Conservation (phyloP, 306 rosid species). For the Luffa acutangula region DNA sequence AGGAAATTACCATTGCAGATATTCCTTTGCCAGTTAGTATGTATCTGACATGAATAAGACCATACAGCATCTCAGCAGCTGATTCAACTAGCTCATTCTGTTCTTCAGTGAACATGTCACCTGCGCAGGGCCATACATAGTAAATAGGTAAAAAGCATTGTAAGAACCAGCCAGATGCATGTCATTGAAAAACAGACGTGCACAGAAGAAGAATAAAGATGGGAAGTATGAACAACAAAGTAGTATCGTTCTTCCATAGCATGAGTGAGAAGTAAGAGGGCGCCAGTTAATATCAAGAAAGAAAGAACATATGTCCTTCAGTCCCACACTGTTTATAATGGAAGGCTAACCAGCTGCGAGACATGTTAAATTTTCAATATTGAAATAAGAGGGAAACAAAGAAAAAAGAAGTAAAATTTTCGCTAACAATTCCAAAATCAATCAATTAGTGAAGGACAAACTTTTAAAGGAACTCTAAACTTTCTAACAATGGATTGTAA, state of each 20-base stretch:
- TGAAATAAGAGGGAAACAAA: neutral
- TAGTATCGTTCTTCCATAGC: neutral
- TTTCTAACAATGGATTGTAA: neutral
- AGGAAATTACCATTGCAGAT: constrained; percentile 73
- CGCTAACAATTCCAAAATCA: neutral
- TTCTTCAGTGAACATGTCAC: constrained; percentile 94
- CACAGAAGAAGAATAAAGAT: neutral
- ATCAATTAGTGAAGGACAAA: neutral
- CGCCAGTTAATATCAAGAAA: neutral
- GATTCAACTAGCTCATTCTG: constrained; percentile 95
- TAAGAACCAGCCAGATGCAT: neutral
- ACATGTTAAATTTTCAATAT: neutral
- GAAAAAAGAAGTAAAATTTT: neutral
- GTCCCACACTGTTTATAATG: neutral
- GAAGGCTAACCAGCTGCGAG: neutral
- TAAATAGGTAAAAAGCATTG: neutral
- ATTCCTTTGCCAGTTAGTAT: constrained; percentile 87
- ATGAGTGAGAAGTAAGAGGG: neutral
- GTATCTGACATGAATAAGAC: constrained; percentile 91
- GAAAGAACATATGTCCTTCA: neutral
- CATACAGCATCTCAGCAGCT: constrained; percentile 97
- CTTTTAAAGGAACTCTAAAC: neutral
- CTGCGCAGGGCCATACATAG: constrained; percentile 23
- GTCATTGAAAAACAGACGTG: neutral
- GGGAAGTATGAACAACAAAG: neutral